Base-by-base conservation (phyloP, 306 rosid genomes). In the Luffa acutangula region DNA sequence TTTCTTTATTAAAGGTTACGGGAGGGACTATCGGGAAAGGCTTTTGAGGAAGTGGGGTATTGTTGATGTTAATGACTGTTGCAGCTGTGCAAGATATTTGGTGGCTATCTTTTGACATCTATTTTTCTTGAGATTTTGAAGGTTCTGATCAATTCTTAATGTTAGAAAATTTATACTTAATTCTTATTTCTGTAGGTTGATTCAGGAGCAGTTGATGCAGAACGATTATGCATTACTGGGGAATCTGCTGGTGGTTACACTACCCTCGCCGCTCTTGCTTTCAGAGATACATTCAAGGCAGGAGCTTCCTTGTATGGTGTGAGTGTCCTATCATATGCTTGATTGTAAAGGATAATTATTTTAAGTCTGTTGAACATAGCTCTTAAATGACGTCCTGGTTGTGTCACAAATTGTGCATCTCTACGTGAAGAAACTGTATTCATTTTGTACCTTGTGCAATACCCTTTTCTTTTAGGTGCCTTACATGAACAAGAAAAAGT, bases 241-340 rank as follows among this genome's bases (percentile, higher is more conserved):
- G 97, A 81, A 74, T 95, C 98, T 78, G 97, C 98, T 67, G 97
- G 98, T 85, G 98, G 98, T 18, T 95, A 95, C 84, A 92, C 98
- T 59, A 87, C 97, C 87, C 87, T 95, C 80, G 98, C 98, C 46
- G 86, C 94, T 58, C 97, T 95, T 71, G 95, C 96, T 77, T 95
- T 95, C 75, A 85, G 83, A 80, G 85, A 92, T 3, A 86, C 91
- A 36, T 92, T 95, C 78, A 87, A 89, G 81, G 97, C 97, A 0
- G 98, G 98, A 41, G 92, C 97, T 85, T 95, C 98, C 79, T 90
- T 95, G 86, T 85, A 20, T 81, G 98, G 98, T 36, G 98, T 92
- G 78, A 92, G 98, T 94, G 71, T 79, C 80, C 77, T 66, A 77
- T 75, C 71, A 37, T 66, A 51, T 63, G 67, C 37, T 57, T 64